Conservation (phyloP, 2,329 filamentous ascomycete genomes). For the Tympanopsis confertula region DNA sequence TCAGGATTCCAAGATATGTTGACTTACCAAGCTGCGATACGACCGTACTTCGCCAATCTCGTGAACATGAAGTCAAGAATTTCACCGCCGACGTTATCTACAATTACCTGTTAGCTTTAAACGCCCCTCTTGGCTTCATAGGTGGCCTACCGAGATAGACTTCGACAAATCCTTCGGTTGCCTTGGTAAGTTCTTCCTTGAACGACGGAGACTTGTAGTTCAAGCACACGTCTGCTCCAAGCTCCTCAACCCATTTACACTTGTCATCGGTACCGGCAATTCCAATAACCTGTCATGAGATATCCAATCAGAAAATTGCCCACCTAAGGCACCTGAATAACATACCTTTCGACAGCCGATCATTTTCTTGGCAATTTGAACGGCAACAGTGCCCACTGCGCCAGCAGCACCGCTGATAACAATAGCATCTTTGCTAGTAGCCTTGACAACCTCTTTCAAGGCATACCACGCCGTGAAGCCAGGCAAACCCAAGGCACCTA, state of each 20-base stretch:
- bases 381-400: constrained; percentile 4
- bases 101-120: neutral
- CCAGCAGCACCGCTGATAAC: constrained; percentile 5
- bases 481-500: constrained; percentile 3
- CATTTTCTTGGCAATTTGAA: constrained; percentile 8
- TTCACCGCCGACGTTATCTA: neutral
- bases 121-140: neutral
- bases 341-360: no score
- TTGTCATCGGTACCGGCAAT: neutral
- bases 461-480: constrained; percentile 6
- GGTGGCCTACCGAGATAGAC: neutral
- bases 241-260: neutral
- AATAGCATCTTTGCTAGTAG: constrained; percentile 2
- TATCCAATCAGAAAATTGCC: no score
- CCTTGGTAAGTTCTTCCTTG: neutral
- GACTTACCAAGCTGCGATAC: neutral
- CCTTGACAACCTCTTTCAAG: constrained; percentile 3
- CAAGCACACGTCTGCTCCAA: neutral
- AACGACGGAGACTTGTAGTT: neutral
- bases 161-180: neutral
- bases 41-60: neutral
- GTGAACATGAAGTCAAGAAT: neutral
- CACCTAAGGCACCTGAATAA: no score
- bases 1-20: no score
- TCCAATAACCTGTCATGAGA: neutral